Evolutionary conservation across 2,329 filamentous ascomycete species (phyloP).

Genomic region (Cercospora zeae-maydis): DNA sequence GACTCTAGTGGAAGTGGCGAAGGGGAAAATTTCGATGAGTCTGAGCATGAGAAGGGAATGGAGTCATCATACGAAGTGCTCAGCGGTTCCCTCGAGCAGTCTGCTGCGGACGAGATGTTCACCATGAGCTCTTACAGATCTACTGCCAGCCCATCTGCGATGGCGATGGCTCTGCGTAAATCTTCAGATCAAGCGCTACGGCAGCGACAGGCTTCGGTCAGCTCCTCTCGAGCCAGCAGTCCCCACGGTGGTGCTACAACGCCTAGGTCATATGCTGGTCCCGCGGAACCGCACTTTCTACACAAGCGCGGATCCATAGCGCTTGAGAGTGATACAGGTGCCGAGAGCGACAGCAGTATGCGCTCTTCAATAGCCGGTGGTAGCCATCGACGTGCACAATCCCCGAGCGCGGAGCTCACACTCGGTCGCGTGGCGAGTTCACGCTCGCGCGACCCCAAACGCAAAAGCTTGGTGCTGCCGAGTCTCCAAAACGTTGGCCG

Average conservation of each 20-base stretch:
- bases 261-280: constrained; percentile 70
- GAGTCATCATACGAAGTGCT: constrained; percentile 8
- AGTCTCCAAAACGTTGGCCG: constrained; percentile 65
- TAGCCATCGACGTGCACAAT: constrained; percentile 66
- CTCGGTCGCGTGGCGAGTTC: constrained; percentile 69
- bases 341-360: constrained; percentile 83
- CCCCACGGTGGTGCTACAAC: constrained; percentile 74
- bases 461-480: constrained; percentile 80
- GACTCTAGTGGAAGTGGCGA: constrained; percentile 58
- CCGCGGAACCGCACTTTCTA: constrained; percentile 53
- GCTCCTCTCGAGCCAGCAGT: constrained; percentile 83
- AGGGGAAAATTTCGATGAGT: constrained; percentile 24
- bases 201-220: constrained; percentile 57
- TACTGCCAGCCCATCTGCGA: constrained; percentile 45
- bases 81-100: constrained; percentile 48
- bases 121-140: constrained; percentile 19
- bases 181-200: constrained; percentile 50
- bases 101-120: constrained; percentile 32
- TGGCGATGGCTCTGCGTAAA: constrained; percentile 56
- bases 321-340: constrained; percentile 77
- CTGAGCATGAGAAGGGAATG: constrained; percentile 21
- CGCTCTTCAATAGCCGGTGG: constrained; percentile 69
- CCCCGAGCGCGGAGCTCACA: constrained; percentile 80
- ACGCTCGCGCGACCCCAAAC: constrained; percentile 70
- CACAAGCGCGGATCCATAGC: constrained; percentile 75